phyloP scores from a whole-genome alignment of 352 stramenopile species.

The Phytophthora tubulina region DNA sequence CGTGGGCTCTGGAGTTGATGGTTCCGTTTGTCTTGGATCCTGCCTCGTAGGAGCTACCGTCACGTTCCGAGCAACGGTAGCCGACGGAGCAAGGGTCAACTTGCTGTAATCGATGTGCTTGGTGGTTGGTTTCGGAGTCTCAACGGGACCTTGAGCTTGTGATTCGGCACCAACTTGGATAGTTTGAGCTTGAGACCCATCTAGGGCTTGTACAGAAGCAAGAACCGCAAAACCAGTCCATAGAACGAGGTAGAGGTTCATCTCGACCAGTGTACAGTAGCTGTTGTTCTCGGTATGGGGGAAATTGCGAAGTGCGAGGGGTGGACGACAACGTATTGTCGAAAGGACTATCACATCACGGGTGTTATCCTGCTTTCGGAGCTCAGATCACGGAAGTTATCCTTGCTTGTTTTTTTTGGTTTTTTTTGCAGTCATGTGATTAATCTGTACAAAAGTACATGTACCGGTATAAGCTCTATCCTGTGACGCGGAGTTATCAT shows the following conservation, averaged over 20 bases:
- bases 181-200: background rate
- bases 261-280: background rate
- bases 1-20: constrained; percentile 1
- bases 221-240: background rate
- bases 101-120: constrained; percentile 16
- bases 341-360: too few relatives aligned
- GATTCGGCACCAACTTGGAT: background rate
- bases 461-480: too few relatives aligned
- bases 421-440: too few relatives aligned
- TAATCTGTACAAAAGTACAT: too few relatives aligned
- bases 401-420: too few relatives aligned
- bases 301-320: background rate
- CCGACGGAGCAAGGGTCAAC: background rate
- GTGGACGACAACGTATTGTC: too few relatives aligned
- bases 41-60: background rate
- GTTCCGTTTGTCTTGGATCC: background rate
- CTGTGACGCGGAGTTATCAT: too few relatives aligned
- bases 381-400: too few relatives aligned
- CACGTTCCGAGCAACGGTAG: background rate
- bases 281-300: background rate
- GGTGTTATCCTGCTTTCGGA: too few relatives aligned
- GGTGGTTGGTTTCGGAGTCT: constrained; percentile 1
- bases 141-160: background rate
- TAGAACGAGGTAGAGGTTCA: constrained; percentile 2
- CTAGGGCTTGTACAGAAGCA: constrained; percentile 12